Evolutionary conservation across 139 green algal genomes (phyloP), one percentile per base, ranked within the genome.

Genomic region (Chlamydomonas urium): DNA sequence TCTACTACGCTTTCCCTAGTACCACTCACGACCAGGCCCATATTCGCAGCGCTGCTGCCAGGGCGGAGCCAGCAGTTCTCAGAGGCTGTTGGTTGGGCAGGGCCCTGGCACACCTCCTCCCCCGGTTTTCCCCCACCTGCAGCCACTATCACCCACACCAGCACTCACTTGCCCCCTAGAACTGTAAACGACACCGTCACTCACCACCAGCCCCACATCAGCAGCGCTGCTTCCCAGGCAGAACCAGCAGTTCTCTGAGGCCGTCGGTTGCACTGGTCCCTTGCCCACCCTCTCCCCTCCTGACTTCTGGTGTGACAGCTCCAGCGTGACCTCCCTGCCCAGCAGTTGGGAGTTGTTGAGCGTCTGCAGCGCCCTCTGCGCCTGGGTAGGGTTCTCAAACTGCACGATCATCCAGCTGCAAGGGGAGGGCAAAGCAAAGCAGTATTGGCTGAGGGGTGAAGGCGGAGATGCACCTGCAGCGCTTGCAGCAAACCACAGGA

Each of bases 231-330:
- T 59, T 14, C 63, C 63, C 38, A 71, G 38, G 63, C 63, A 71
- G 38, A 71, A 71, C 63, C 63, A 71, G 36, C 63, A 71, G 10
- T 14, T n/a, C 63, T 71, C 63, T 45, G 60, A 67, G 8, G 60
- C 31, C 10, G 29, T 42, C 14, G 60, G 60, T 6, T 26, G 42
- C 42, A n/a, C n/a, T n/a, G n/a, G n/a, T n/a, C n/a, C n/a, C n/a
- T n/a, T n/a, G n/a, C 45, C 14, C 45, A 53, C 14, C 45, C 17
- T 53, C 14, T 53, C 45, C 45, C 45, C n/a, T n/a, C n/a, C n/a
- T n/a, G n/a, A n/a, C n/a, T n/a, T n/a, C n/a, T n/a, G n/a, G n/a
- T n/a, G n/a, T n/a, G 53, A 14, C 26, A 34, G 53, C 53, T 63
- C 53, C 26, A 63, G n/a, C 10, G 53, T 8, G 19, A 63, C 26